These are phyloP conservation scores for Stipa capillata DNA, from an alignment of 176 grass and related monocot genomes.

Conservation along the genomic window DNA sequence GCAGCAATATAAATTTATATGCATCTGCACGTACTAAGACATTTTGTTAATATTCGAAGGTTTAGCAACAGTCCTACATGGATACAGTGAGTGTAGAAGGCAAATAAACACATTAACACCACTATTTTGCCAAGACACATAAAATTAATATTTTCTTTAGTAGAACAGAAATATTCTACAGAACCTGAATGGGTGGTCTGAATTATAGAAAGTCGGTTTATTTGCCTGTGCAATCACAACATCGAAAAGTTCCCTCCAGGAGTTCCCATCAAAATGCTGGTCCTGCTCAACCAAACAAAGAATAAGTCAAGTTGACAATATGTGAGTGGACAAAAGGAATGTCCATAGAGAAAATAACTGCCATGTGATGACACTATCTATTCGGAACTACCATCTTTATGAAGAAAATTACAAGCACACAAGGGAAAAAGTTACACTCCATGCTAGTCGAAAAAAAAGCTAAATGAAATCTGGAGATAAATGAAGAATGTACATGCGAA, in stretches of 20 bases:
- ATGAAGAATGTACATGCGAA: neutral
- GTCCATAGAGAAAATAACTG: neutral
- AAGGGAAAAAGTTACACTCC: neutral
- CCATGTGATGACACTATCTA: neutral
- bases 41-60: neutral
- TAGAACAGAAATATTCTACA: neutral
- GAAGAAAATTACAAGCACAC: neutral
- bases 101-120: neutral
- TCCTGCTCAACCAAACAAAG: conserved; percentile 45
- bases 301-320: neutral
- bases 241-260: conserved; percentile 96
- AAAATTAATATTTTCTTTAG: neutral
- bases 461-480: neutral
- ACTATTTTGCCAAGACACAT: neutral
- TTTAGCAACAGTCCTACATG: too few relatives aligned
- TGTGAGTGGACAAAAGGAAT: neutral
- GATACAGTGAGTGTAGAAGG: neutral
- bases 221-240: conserved; percentile 98
- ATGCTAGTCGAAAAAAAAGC: neutral
- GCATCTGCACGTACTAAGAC: neutral
- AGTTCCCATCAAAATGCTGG: conserved; percentile 58
- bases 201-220: conserved; percentile 92
- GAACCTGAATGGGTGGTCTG: conserved; percentile 92
- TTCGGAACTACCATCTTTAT: neutral
- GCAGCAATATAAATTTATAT: neutral